Evolutionary conservation across 768 basidiomycete species (phyloP), one percentile per base, ranked within the genome.

Genomic region (Suillus subluteus): DNA sequence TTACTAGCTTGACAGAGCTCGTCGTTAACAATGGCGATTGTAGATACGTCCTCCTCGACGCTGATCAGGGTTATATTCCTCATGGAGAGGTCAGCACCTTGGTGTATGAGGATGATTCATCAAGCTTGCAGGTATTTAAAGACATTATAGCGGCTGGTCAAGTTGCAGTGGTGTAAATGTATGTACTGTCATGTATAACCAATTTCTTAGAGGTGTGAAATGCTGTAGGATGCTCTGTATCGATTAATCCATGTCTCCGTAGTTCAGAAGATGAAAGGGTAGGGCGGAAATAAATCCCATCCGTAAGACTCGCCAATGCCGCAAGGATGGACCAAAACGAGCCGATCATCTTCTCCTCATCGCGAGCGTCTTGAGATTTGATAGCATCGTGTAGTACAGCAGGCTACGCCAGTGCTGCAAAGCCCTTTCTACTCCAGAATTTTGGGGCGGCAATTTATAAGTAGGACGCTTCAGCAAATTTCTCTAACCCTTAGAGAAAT

Each of bases 171-270:
- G 52, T 11, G 9, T 54, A 54, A 54, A 54, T 32, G 16, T 26
- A 26, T 52, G 13, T 23, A 23, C 48, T 8, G 4, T 30, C 23
- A 4, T 50, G 2, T 50, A 23, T 23, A 23, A 13, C n/a, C 23
- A 15, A 13, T 13, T 23, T 6, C 48, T 35, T 35, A 35, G 81
- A 87, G 2, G 86, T 76, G 72, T 96, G 92, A 72, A 92, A 93
- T 6, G 94, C 95, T 11, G 86, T 78, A 0, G 94, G 92, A 64
- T 95, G 82, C 74, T 95, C 90, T 11, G 98, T 81, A 76, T 96
- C 95, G 46, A 46, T 21, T n/a, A 12, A 11, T n/a, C n/a, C 46
- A n/a, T 21, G 21, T 46, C 21, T 12, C 9, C 11, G 9, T n/a
- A n/a, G 9, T 11, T 46, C 9, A 21, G 44, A 44, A 44, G 18